Evolutionary conservation across 1,139 yeast genomes (phyloP).

Genomic region (Pichia sp.): DNA sequence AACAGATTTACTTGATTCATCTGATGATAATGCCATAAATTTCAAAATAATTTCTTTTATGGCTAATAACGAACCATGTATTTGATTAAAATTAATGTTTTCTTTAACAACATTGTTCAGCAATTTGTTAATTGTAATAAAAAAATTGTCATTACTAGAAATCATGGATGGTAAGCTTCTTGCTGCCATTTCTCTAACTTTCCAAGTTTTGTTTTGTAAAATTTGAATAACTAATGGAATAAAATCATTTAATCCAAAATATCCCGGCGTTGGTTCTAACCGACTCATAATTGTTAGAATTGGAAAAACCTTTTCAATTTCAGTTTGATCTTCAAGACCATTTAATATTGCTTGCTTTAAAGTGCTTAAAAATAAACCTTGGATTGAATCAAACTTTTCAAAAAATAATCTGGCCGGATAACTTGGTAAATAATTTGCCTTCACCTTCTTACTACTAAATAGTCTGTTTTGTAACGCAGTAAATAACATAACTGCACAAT

Average conservation of each 20-base stretch:
- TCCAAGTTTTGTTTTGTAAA: slow-evolving; percentile 59
- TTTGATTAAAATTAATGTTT: slow-evolving; percentile 35
- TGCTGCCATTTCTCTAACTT: slow-evolving; percentile 81
- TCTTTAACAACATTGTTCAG: slow-evolving; percentile 13
- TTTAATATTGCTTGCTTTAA: slow-evolving; percentile 35
- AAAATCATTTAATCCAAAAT: slow-evolving; percentile 47
- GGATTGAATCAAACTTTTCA: slow-evolving; percentile 50
- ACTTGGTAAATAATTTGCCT: slow-evolving; percentile 18
- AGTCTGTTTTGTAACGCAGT: slow-evolving; percentile 74
- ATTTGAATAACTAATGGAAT: slow-evolving; percentile 41
- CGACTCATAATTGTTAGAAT: slow-evolving; percentile 66
- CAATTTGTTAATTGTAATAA: slow-evolving; percentile 4
- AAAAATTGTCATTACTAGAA: slow-evolving; percentile 25
- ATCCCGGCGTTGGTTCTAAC: slow-evolving; percentile 54
- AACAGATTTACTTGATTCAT: slow-evolving; percentile 4
- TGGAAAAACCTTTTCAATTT: slow-evolving; percentile 62
- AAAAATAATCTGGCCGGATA: slow-evolving; percentile 58
- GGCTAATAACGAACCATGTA: slow-evolving; percentile 57
- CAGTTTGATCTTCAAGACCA: slow-evolving; percentile 19
- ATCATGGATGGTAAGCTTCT: slow-evolving; percentile 54
- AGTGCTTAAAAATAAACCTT: slow-evolving; percentile 41
- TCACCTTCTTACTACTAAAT: slow-evolving; percentile 54
- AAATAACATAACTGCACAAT: slow-evolving; percentile 90
- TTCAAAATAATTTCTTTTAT: slow-evolving; percentile 8
- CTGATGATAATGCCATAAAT: slow-evolving; percentile 3